Base-by-base conservation (phyloP, 768 basidiomycete genomes). In the Fomitopsis serialis region DNA sequence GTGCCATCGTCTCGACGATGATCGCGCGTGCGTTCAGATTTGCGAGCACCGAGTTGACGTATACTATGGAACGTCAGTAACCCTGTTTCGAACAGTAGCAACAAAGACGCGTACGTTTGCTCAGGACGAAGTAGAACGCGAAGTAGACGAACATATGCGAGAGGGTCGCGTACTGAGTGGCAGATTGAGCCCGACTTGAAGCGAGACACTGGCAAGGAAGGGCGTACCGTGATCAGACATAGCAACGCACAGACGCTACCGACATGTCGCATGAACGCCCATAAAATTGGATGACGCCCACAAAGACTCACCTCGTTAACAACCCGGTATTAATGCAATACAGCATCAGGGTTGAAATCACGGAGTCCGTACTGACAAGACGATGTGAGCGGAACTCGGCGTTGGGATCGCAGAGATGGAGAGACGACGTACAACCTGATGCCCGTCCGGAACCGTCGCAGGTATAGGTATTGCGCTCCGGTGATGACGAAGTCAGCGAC, bases 41-140 rank as follows among this genome's bases (percentile, higher is more conserved):
- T 10, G 60, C 57, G 37, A 61, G 60, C 12, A 61, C 46, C 23
- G 57, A 58, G 55, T 61, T 61, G 21, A 57, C 55, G 51, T 61
- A 61, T 17, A 61, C 60, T 61, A 51, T 12, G 25, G 29, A 25
- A 27, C 15, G 19, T 13, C 11, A 5, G 48, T 8, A 34, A 3
- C 22, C 37, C 35, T 5, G 21, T 7, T 8, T n/a, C 35, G 35
- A 40, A 8, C 6, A 23, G 35, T 15, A 40, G 12, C 21, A 34
- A 47, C 17, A 32, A 10, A 13, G 32, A 11, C 29, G 54, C 59
- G 21, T 22, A 61, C 59, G 49, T 25, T 61, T 61, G 50, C 59
- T 58, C 21, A 56, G 53, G 9, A 55, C 48, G 47, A 61, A 61
- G 53, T 58, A 61, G 47, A 58, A 61, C 4, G 53, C 54, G 21